These are phyloP conservation scores for Dactylorhiza incarnata DNA, from an alignment of 106 monocot genomes.

Conservation along the genomic window DNA sequence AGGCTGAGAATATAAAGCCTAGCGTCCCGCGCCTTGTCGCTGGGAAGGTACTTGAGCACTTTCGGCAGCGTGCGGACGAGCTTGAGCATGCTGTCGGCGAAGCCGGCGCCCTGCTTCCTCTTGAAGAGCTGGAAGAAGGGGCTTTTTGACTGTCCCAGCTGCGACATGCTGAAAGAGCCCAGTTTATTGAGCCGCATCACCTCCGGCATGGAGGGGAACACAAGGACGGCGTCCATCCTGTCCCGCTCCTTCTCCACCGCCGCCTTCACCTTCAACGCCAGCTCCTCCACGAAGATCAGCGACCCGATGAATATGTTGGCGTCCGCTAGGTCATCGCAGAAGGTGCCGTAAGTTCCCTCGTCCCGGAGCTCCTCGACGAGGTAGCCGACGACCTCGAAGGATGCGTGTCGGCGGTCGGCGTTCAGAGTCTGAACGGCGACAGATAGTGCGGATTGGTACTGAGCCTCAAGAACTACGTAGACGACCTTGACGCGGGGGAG, in stretches of 20 bases:
- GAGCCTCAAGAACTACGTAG: conserved; percentile 74
- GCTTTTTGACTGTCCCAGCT: conserved; percentile 70
- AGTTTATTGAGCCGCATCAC: conserved; percentile 82
- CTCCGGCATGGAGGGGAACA: conserved; percentile 77
- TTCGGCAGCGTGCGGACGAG: conserved; percentile 60
- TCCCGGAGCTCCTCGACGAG: conserved; percentile 75
- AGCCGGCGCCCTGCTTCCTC: conserved; percentile 47
- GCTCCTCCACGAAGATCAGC: conserved; percentile 70
- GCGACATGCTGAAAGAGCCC: conserved; percentile 73
- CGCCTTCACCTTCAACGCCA: conserved; percentile 43
- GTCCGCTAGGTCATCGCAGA: conserved; percentile 52
- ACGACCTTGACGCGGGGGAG: conserved; percentile 60
- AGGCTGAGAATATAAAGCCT: conserved; percentile 70
- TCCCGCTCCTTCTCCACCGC: conserved; percentile 63
- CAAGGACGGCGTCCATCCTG: conserved; percentile 61
- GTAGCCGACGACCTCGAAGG: conserved; percentile 61
- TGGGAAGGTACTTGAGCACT: conserved; percentile 67
- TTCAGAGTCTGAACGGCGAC: conserved; percentile 52
- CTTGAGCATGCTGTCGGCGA: conserved; percentile 71
- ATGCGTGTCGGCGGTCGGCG: conserved; percentile 28
- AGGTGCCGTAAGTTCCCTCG: conserved; percentile 35
- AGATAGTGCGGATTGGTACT: conserved; percentile 68
- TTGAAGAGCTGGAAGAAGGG: conserved; percentile 75
- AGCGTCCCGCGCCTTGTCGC: conserved; percentile 71
- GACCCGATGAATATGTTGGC: conserved; percentile 74